Evolutionary conservation across 495 filamentous ascomycete species (phyloP).

Genomic region (Trichoderma orchidacearum): DNA sequence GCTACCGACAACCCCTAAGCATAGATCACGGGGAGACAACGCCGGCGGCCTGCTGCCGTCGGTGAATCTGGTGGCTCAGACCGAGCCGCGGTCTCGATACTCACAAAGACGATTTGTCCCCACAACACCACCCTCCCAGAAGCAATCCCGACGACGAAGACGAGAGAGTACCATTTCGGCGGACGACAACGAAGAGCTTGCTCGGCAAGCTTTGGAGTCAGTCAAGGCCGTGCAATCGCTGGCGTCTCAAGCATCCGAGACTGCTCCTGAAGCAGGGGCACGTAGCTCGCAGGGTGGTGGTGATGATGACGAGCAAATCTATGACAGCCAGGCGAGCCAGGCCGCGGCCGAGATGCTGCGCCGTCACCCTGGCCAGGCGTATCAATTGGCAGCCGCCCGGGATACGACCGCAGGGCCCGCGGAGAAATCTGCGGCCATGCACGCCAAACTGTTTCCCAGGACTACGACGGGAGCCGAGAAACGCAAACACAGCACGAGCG

Average conservation of each 20-base stretch:
- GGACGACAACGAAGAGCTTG: conserved; percentile 55
- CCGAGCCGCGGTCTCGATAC: conserved; percentile 30
- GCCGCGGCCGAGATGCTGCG: conserved; percentile 43
- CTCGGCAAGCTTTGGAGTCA: conserved; percentile 36
- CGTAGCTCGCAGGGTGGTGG: conserved; percentile 11
- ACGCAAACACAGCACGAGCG: conserved; percentile 40
- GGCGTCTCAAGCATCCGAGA: conserved; percentile 13
- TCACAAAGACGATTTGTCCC: conserved; percentile 12
- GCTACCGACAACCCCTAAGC: conserved; percentile 59
- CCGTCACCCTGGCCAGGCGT: conserved; percentile 28
- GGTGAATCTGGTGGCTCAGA: conserved; percentile 41
- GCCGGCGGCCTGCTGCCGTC: conserved; percentile 36
- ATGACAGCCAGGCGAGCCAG: conserved; percentile 37
- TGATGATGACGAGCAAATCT: conserved; percentile 24
- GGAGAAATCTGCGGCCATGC: conserved; percentile 35
- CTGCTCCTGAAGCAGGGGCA: neutral
- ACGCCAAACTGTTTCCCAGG: conserved; percentile 52
- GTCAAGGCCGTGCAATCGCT: conserved; percentile 26
- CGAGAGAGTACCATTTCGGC: conserved; percentile 84
- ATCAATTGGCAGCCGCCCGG: conserved; percentile 16
- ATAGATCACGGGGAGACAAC: conserved; percentile 26
- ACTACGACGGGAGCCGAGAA: conserved; percentile 47
- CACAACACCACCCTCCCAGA: conserved; percentile 15
- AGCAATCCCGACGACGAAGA: conserved; percentile 5
- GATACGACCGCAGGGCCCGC: conserved; percentile 26